A percentile compares a stretch with the other conserved stretches of the same genome.
These are phyloP conservation scores for Picea engelmannii DNA, from an alignment of 83 land plant genomes.

Conservation along the genomic window DNA sequence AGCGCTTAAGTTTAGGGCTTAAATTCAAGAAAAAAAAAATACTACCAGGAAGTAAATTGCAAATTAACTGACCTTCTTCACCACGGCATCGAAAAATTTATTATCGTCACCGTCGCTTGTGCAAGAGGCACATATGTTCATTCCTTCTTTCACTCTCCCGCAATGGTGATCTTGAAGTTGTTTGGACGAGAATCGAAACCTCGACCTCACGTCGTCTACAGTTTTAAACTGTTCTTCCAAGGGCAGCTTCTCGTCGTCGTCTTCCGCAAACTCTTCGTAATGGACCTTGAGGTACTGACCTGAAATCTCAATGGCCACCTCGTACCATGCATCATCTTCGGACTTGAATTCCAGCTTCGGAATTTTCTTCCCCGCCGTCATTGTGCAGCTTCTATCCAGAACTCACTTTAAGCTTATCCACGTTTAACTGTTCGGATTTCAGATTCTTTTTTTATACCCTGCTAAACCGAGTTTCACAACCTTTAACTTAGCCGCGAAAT, in stretches of 20 bases:
- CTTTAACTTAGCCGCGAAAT: no score
- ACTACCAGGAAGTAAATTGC: no score
- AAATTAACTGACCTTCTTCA: not conserved
- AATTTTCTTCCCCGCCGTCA: not conserved
- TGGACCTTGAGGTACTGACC: not conserved
- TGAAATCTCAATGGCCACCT: not conserved
- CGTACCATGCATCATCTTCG: not conserved
- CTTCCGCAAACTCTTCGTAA: not conserved
- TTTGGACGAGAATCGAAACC: not conserved
- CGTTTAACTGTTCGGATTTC: no score
- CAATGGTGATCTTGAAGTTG: constrained; percentile 1
- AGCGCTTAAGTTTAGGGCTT: no score
- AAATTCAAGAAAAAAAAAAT: no score
- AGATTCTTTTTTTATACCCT: no score
- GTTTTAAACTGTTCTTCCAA: not conserved
- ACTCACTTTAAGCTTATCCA: no score
- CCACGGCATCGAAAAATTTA: not conserved
- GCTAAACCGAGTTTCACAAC: no score
- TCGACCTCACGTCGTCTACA: not conserved
- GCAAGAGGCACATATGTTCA: not conserved
- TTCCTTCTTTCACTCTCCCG: not conserved
- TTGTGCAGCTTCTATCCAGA: no score
- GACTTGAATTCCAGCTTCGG: not conserved
- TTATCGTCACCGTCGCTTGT: not conserved
- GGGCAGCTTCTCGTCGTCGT: not conserved